phyloP scores from a whole-genome alignment of 768 basidiomycete species.

The Lentinula guzmanii region DNA sequence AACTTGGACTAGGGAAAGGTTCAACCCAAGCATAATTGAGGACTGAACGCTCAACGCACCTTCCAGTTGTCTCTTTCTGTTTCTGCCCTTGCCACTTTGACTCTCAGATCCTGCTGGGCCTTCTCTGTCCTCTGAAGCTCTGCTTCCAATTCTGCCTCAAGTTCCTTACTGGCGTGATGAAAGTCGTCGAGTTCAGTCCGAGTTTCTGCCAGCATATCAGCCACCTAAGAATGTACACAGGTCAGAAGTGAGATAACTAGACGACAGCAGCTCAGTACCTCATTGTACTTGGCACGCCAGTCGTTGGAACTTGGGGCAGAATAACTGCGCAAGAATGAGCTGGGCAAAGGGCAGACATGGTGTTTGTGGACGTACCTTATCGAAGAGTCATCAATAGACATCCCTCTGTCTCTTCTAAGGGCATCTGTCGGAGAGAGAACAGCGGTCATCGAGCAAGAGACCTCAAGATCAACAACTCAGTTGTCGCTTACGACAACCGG shows the following conservation, averaged over 20 bases:
- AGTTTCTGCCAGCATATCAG: slow-evolving; percentile 81
- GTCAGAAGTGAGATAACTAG: neutral
- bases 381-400: slow-evolving; percentile 63
- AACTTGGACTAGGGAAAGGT: slow-evolving; percentile 58
- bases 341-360: slow-evolving; percentile 9
- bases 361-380: slow-evolving; percentile 37
- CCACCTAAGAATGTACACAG: slow-evolving; percentile 34
- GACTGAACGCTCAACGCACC: slow-evolving; percentile 36
- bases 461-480: neutral
- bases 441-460: slow-evolving; percentile 44
- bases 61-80: slow-evolving; percentile 89
- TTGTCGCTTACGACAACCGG: neutral
- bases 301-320: slow-evolving; percentile 48
- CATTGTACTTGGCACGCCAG: slow-evolving; percentile 77
- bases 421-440: slow-evolving; percentile 57
- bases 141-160: slow-evolving; percentile 89
- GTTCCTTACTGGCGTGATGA: slow-evolving; percentile 80
- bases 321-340: slow-evolving; percentile 35
- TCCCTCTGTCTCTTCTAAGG: slow-evolving; percentile 52
- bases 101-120: slow-evolving; percentile 72
- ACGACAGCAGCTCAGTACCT: slow-evolving; percentile 28
- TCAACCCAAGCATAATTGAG: slow-evolving; percentile 1
- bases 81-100: slow-evolving; percentile 66
- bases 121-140: slow-evolving; percentile 88
- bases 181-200: slow-evolving; percentile 84